phyloP scores from a whole-genome alignment of 495 filamentous ascomycete genomes.

The Penicillium samsonianum region DNA sequence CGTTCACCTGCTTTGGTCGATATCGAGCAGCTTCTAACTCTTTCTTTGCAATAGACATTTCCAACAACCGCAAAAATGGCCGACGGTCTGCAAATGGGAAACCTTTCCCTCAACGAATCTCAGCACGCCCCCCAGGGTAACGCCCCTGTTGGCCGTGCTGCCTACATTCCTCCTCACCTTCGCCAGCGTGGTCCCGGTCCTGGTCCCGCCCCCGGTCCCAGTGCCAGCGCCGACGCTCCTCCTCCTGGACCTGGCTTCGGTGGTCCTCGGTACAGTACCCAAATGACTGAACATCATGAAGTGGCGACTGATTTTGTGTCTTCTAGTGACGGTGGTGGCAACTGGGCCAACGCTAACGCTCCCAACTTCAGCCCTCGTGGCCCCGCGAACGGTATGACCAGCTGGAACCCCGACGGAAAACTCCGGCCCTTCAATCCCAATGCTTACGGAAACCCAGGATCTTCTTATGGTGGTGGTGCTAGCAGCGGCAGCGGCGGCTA shows the following conservation, averaged over 20 bases:
- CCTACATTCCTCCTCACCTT: constrained; percentile 97
- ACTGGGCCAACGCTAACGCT: constrained; percentile 67
- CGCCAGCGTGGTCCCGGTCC: constrained; percentile 57
- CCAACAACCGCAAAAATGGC: constrained; percentile 69
- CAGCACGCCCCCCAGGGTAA: constrained; percentile 60
- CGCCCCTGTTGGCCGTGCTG: constrained; percentile 58
- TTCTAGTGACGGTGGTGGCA: constrained; percentile 52
- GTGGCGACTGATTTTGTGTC: constrained; percentile 15
- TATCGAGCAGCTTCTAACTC: constrained; percentile 22
- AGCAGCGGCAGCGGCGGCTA: constrained; percentile 49
- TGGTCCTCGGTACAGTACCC: constrained; percentile 41
- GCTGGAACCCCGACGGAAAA: constrained; percentile 40
- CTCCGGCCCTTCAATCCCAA: constrained; percentile 60
- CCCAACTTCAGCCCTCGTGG: constrained; percentile 68
- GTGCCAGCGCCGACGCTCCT: constrained; percentile 44
- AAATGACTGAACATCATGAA: background rate
- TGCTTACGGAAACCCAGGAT: constrained; percentile 67
- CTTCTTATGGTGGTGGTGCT: constrained; percentile 53
- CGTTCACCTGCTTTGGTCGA: constrained; percentile 8
- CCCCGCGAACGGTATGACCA: constrained; percentile 47
- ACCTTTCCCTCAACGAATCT: constrained; percentile 72
- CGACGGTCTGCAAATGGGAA: constrained; percentile 90
- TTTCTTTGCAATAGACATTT: constrained; percentile 13
- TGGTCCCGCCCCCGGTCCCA: constrained; percentile 11
- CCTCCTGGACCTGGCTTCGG: constrained; percentile 35